Evolutionary conservation across 2,329 filamentous ascomycete genomes (phyloP).

Genomic region (Phyllosticta capitalensis): DNA sequence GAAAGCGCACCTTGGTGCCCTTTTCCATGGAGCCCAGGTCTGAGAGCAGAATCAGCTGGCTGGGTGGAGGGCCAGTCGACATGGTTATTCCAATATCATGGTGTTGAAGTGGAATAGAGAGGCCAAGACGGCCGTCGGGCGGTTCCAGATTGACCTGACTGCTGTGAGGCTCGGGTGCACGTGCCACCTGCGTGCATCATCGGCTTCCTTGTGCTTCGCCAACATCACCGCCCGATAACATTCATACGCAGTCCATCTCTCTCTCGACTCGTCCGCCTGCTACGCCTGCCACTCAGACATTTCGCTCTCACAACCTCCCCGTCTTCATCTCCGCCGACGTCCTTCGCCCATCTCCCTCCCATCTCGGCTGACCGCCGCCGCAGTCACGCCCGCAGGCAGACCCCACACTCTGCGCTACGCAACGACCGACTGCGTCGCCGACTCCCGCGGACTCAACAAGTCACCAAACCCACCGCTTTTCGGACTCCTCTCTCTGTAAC

Average conservation of each 20-base stretch:
- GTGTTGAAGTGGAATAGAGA: not conserved
- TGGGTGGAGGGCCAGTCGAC: constrained; percentile 47
- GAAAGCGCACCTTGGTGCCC: constrained; percentile 79
- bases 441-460: not conserved
- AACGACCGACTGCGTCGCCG: not conserved
- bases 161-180: constrained; percentile 7
- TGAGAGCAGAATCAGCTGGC: constrained; percentile 38
- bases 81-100: not conserved
- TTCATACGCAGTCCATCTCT: not conserved
- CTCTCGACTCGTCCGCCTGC: constrained; percentile 1
- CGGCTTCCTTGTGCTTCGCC: constrained; percentile 11
- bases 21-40: constrained; percentile 37
- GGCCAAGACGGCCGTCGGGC: not conserved
- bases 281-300: not conserved
- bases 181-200: constrained; percentile 7
- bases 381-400: not conserved
- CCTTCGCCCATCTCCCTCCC: not conserved
- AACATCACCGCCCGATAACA: not conserved
- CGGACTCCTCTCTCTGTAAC: not conserved
- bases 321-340: not conserved
- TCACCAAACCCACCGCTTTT: not conserved
- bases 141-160: not conserved
- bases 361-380: not conserved
- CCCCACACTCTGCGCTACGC: not conserved
- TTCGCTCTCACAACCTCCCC: not conserved